A percentile compares a stretch with the other conserved stretches of the same genome.
Conservation (phyloP, 345 rosid genomes). For the Nephelium lappaceum region DNA sequence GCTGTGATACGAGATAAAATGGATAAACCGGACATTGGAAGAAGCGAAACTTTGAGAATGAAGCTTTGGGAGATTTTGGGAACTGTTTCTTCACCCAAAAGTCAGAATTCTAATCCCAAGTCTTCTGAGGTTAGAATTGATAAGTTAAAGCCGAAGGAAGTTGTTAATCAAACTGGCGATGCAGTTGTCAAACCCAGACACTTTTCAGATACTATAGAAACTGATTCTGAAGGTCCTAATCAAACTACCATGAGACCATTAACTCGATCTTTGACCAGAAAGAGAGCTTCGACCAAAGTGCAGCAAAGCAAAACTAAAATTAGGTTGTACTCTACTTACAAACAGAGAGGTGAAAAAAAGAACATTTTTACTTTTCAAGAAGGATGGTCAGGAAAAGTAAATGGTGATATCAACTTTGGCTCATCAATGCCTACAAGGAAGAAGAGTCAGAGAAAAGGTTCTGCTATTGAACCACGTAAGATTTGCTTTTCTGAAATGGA, state of each 20-base stretch:
- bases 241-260: constrained; percentile 52
- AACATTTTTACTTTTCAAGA: constrained; percentile 60
- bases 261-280: constrained; percentile 57
- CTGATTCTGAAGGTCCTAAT: constrained; percentile 71
- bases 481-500: constrained; percentile 38
- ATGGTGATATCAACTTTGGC: constrained; percentile 34
- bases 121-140: constrained; percentile 38
- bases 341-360: constrained; percentile 35
- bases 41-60: constrained; percentile 68
- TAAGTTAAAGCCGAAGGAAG: constrained; percentile 37
- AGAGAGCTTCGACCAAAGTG: constrained; percentile 42
- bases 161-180: constrained; percentile 31
- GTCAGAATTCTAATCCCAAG: constrained; percentile 47
- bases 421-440: constrained; percentile 41
- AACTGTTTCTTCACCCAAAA: constrained; percentile 61
- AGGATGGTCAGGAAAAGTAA: constrained; percentile 37
- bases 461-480: constrained; percentile 47
- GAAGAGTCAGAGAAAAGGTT: constrained; percentile 40
- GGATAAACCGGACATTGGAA: constrained; percentile 37
- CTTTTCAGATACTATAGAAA: constrained; percentile 78
- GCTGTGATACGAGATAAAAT: constrained; percentile 36
- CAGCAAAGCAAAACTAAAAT: constrained; percentile 33
- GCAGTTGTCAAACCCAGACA: constrained; percentile 43
- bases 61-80: constrained; percentile 83
- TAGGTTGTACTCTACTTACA: constrained; percentile 38